These are phyloP conservation scores for Solanum gracilifrons DNA, from an alignment of 257 asterid species.

Conservation along the genomic window DNA sequence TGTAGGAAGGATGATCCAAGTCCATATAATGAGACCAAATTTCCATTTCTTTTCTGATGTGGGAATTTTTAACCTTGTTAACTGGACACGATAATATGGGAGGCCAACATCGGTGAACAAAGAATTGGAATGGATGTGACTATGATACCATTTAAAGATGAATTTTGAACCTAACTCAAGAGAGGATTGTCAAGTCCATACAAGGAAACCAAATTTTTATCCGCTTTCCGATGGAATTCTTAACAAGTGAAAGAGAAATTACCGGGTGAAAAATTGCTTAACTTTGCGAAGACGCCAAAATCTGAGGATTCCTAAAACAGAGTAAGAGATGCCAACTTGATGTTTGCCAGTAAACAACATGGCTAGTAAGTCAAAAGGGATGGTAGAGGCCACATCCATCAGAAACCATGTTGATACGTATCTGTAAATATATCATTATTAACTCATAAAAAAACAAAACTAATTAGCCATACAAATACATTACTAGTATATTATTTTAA, in stretches of 20 bases:
- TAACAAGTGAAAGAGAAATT: neutral
- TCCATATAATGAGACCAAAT: neutral
- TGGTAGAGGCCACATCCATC: constrained; percentile 88
- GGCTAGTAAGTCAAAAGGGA: constrained; percentile 63
- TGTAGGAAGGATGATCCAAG: no score
- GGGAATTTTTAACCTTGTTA: neutral
- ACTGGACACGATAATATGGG: neutral
- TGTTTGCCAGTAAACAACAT: constrained; percentile 56
- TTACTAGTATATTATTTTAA: neutral
- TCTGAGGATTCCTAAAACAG: constrained; percentile 67
- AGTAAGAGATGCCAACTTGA: constrained; percentile 45
- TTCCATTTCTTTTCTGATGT: neutral
- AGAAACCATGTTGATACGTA: constrained; percentile 81
- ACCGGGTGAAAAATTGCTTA: constrained; percentile 75
- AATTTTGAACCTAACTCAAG: no score
- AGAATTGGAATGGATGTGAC: neutral
- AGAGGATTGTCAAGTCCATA: neutral
- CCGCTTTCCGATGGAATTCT: neutral
- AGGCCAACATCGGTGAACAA: neutral
- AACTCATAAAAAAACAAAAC: neutral
- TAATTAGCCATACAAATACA: neutral
- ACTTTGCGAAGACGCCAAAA: constrained; percentile 94
- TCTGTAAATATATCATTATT: constrained; percentile 23
- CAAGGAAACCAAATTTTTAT: neutral
- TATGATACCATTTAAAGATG: no score